Conservation (phyloP, 2,329 filamentous ascomycete species). For the Alternaria arbusti region DNA sequence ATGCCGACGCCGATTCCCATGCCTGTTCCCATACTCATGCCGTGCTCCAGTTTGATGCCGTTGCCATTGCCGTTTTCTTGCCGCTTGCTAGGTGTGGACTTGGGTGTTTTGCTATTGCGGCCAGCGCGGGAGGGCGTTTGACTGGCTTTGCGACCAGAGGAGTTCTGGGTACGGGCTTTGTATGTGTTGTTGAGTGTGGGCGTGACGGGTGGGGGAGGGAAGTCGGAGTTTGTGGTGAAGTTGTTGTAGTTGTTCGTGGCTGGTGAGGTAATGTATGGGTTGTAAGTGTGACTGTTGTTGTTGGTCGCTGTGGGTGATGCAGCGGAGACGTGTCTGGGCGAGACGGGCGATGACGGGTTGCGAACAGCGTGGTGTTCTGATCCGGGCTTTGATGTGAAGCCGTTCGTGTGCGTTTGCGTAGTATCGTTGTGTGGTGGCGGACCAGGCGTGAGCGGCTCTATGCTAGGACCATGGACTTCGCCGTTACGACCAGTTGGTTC, state of each 20-base stretch:
- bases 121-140: slow-evolving; percentile 28
- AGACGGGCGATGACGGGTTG: slow-evolving; percentile 28
- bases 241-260: slow-evolving; percentile 27
- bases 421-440: slow-evolving; percentile 17
- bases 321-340: slow-evolving; percentile 21
- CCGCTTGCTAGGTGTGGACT: slow-evolving; percentile 30
- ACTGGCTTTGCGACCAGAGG: slow-evolving; percentile 26
- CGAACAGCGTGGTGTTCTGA: slow-evolving; percentile 17
- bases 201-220: slow-evolving; percentile 27
- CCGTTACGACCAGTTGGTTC: slow-evolving; percentile 15
- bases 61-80: slow-evolving; percentile 28
- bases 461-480: slow-evolving; percentile 23
- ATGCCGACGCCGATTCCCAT: slow-evolving; percentile 21
- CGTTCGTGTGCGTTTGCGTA: slow-evolving; percentile 14
- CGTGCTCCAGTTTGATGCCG: slow-evolving; percentile 35
- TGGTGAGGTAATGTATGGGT: slow-evolving; percentile 17
- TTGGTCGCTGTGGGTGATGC: slow-evolving; percentile 16
- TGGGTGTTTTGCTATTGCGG: slow-evolving; percentile 37
- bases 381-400: slow-evolving; percentile 12
- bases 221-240: slow-evolving; percentile 32
- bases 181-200: slow-evolving; percentile 12
- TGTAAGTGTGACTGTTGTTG: slow-evolving; percentile 17
- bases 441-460: slow-evolving; percentile 38
- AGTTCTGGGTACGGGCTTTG: slow-evolving; percentile 11
- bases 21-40: slow-evolving; percentile 16